These are phyloP conservation scores for Populus hybrid DNA, from an alignment of 441 rosid species.

Conservation along the genomic window DNA sequence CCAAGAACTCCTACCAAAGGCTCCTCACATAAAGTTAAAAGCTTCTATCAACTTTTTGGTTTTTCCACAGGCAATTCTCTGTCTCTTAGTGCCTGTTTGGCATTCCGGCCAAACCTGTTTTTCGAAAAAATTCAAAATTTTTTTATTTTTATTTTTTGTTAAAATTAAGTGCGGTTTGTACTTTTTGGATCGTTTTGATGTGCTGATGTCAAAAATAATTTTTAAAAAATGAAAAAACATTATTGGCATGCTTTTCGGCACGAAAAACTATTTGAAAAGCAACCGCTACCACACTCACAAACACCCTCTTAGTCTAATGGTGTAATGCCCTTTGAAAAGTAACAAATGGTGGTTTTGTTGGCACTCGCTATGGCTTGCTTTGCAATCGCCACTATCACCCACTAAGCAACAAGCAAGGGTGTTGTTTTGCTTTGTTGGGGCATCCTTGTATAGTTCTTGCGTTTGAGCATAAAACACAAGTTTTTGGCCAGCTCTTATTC, in stretches of 20 bases:
- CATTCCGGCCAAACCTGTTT: no score
- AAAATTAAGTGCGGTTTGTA: no score
- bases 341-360: constrained; percentile 44
- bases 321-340: constrained; percentile 17
- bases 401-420: constrained; percentile 49
- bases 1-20: constrained; percentile 20
- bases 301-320: constrained; percentile 24
- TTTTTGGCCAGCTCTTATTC: constrained; percentile 53
- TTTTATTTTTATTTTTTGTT: no score
- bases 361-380: constrained; percentile 24
- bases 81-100: constrained; percentile 34
- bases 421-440: constrained; percentile 55
- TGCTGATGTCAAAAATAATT: no score
- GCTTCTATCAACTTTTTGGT: constrained; percentile 27
- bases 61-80: constrained; percentile 17
- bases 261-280: no score
- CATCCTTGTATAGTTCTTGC: constrained; percentile 38
- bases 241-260: no score
- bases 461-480: constrained; percentile 35
- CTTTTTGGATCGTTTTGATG: no score
- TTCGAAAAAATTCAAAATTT: no score
- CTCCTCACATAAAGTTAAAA: constrained; percentile 27
- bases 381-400: constrained; percentile 44
- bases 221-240: no score
- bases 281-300: no score